Evolutionary conservation across 768 basidiomycete genomes (phyloP).

Genomic region (Sutorius australiensis): DNA sequence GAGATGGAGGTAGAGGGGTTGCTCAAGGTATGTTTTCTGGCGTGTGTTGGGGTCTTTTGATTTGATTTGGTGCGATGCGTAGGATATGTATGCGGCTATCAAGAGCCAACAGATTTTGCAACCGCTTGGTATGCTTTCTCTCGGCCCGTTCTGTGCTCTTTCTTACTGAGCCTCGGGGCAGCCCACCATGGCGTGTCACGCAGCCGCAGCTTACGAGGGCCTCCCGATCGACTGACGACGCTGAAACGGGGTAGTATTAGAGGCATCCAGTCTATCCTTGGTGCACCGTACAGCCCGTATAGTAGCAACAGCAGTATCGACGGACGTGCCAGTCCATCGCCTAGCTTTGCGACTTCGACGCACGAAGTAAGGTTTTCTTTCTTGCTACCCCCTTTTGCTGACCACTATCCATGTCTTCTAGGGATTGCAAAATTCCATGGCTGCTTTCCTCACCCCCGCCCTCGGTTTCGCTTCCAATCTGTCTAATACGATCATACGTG

Average conservation of each 20-base stretch:
- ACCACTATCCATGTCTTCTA: slow-evolving; percentile 22
- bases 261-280: slow-evolving; percentile 77
- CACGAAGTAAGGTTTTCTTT: slow-evolving; percentile 55
- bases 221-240: slow-evolving; percentile 66
- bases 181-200: slow-evolving; percentile 46
- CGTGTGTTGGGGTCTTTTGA: neutral
- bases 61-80: neutral
- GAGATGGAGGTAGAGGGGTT: slow-evolving; percentile 81
- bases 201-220: slow-evolving; percentile 68
- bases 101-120: slow-evolving; percentile 89
- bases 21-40: slow-evolving; percentile 59
- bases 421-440: slow-evolving; percentile 60
- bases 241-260: slow-evolving; percentile 91
- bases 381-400: slow-evolving; percentile 2
- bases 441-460: slow-evolving; percentile 73
- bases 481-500: slow-evolving; percentile 93
- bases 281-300: slow-evolving; percentile 71
- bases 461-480: slow-evolving; percentile 97
- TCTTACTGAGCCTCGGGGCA: slow-evolving; percentile 54
- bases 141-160: slow-evolving; percentile 44
- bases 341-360: slow-evolving; percentile 84
- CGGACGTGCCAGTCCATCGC: slow-evolving; percentile 90
- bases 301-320: slow-evolving; percentile 81
- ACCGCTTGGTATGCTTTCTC: slow-evolving; percentile 51
- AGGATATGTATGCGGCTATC: slow-evolving; percentile 95